These are phyloP conservation scores for Boletus pseudo-olivaceus DNA, from an alignment of 768 basidiomycete genomes.

Conservation along the genomic window DNA sequence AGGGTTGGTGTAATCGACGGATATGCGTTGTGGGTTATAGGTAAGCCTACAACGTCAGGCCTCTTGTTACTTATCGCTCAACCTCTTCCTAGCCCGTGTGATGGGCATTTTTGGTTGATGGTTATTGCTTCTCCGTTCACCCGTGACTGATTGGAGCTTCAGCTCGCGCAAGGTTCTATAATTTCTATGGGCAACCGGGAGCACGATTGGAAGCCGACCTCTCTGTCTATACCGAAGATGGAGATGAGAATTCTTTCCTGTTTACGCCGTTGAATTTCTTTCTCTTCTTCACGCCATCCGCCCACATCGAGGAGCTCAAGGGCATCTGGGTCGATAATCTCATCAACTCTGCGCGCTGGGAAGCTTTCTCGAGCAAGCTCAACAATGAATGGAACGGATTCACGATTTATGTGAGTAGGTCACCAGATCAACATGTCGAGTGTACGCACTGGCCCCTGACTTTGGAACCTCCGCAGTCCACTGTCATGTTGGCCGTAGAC, in stretches of 20 bases:
- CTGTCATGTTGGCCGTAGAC: not conserved
- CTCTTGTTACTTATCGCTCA: not conserved
- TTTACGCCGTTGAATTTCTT: not conserved
- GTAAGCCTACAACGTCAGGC: not conserved
- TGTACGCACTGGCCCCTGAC: not conserved
- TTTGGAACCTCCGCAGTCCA: not conserved
- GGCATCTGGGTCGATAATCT: not conserved
- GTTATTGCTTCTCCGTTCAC: too few species aligned
- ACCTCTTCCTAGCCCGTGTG: not conserved
- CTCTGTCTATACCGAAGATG: not conserved
- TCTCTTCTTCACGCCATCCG: not conserved
- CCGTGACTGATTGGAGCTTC: not conserved
- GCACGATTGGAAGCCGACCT: not conserved
- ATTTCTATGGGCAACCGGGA: not conserved
- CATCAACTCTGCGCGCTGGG: not conserved
- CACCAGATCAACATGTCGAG: not conserved
- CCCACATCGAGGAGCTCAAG: not conserved
- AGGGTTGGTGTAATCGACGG: not conserved
- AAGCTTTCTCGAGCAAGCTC: not conserved
- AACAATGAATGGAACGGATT: not conserved
- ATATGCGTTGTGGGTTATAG: not conserved
- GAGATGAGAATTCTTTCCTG: not conserved
- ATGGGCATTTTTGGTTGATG: not conserved
- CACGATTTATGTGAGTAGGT: not conserved
- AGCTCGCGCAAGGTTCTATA: not conserved